Evolutionary conservation across 169 alveolate species (phyloP).

Genomic region (Eimeria acervulina): DNA sequence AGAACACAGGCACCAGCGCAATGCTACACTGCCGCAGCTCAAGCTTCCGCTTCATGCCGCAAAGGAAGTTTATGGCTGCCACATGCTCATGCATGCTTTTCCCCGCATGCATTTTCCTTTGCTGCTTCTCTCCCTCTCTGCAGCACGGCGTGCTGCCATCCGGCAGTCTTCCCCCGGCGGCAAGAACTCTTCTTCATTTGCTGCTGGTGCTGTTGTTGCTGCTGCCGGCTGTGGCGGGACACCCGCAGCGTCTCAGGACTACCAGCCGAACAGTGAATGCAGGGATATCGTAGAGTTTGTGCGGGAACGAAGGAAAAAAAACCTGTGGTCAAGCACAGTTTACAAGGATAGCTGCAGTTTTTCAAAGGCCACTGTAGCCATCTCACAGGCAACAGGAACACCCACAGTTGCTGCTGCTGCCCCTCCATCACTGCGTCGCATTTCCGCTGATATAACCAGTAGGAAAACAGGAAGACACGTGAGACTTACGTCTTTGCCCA

Average conservation of each 20-base stretch:
- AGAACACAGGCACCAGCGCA: neutral
- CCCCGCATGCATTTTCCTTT: neutral
- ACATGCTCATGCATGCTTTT: neutral
- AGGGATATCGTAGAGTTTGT: slow-evolving; percentile 8
- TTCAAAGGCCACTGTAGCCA: slow-evolving; percentile 26
- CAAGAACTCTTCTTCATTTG: neutral
- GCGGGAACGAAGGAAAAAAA: slow-evolving; percentile 14
- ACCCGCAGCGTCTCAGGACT: slow-evolving; percentile 12
- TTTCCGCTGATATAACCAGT: neutral
- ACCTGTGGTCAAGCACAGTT: neutral
- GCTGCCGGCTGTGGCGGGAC: neutral
- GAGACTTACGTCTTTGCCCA: slow-evolving; percentile 4
- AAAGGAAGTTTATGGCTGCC: neutral
- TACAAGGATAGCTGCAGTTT: slow-evolving; percentile 13
- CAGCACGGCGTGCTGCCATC: slow-evolving; percentile 31
- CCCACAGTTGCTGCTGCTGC: slow-evolving; percentile 50
- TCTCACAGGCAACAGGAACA: slow-evolving; percentile 50
- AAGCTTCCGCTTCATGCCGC: neutral
- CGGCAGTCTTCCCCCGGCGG: slow-evolving; percentile 16
- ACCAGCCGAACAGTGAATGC: neutral
- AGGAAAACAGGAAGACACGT: slow-evolving; percentile 35
- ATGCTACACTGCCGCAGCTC: neutral
- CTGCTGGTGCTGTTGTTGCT: slow-evolving; percentile 7
- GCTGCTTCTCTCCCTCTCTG: neutral
- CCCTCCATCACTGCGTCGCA: slow-evolving; percentile 13